Evolutionary conservation across 306 rosid genomes (phyloP).

Genomic region (Boehmeria nivea): DNA sequence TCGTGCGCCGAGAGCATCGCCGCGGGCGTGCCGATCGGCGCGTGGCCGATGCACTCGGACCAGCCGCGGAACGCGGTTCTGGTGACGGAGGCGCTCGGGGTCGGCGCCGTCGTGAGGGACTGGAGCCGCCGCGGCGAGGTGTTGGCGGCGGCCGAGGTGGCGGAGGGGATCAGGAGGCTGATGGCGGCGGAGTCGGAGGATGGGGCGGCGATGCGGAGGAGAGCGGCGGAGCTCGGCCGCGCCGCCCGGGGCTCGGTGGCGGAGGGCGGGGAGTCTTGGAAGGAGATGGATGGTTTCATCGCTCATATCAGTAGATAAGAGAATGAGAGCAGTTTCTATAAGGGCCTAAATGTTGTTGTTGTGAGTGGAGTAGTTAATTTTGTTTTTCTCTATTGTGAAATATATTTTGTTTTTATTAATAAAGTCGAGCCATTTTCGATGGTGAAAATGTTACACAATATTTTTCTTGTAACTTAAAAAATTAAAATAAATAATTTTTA

Average conservation of each 20-base stretch:
- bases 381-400: no score
- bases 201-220: conserved; percentile 37
- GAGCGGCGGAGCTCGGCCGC: conserved; percentile 32
- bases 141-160: conserved; percentile 27
- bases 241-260: conserved; percentile 28
- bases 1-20: conserved; percentile 68
- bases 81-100: conserved; percentile 35
- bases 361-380: no score
- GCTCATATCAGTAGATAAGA: conserved; percentile 47
- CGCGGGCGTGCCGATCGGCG: conserved; percentile 58
- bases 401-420: no score
- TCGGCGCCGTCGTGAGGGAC: conserved; percentile 43
- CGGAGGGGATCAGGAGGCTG: conserved; percentile 32
- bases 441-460: no score
- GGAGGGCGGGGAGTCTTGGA: conserved; percentile 40
- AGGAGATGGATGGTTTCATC: conserved; percentile 59
- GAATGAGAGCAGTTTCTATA: no score
- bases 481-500: no score
- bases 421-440: no score
- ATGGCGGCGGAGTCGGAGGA: conserved; percentile 38
- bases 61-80: conserved; percentile 64
- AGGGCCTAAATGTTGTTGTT: no score
- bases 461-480: no score
- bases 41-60: conserved; percentile 83
- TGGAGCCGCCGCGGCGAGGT: conserved; percentile 41